Evolutionary conservation across 106 monocot genomes (phyloP), one percentile per base, ranked within the genome.

Genomic region (Alisma plantagoaquatica): DNA sequence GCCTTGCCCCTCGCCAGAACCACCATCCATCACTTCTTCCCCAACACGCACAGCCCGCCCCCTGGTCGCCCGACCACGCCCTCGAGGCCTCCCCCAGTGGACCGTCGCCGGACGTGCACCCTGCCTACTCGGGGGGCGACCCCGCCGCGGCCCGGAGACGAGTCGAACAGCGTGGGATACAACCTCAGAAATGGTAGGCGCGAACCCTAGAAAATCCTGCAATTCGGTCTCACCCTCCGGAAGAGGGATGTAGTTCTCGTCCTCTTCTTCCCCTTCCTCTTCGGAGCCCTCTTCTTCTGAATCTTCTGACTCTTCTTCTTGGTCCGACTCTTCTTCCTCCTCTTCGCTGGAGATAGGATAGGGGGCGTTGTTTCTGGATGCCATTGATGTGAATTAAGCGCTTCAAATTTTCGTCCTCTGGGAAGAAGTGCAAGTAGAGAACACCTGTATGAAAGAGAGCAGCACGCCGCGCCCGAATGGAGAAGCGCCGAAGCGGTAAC

Each of bases 201-300:
- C n/a, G n/a, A n/a, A n/a, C n/a, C n/a, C n/a, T n/a, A n/a, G n/a
- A n/a, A n/a, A n/a, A n/a, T n/a, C n/a, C n/a, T n/a, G n/a, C n/a
- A n/a, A n/a, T n/a, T 17, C 35, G 24, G 14, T 22, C 19, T 23
- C 15, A 14, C n/a, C 28, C 32, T 56, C 55, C 32, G 29, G 3
- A 19, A 18, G 57, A 43, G 41, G 57, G 21, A 27, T 10, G 41
- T 42, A 58, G 25, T 43, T 43, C 10, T 58, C 41, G 25, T 43
- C 57, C 12, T 58, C 57, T 10, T 42, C 41, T 2, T 42, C 38
- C 4, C 41, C 56, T 1, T 17, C 16, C 1, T 35, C 56, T 23
- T 56, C 33, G 14, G 4, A 32, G 1, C 18, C 33, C 4, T 4
- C 56, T 18, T 56, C 56, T 18, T 41, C 56, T n/a, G n/a, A n/a